These are phyloP conservation scores for Lipomyces kockii DNA, from an alignment of 805 yeast genomes.

Conservation along the genomic window DNA sequence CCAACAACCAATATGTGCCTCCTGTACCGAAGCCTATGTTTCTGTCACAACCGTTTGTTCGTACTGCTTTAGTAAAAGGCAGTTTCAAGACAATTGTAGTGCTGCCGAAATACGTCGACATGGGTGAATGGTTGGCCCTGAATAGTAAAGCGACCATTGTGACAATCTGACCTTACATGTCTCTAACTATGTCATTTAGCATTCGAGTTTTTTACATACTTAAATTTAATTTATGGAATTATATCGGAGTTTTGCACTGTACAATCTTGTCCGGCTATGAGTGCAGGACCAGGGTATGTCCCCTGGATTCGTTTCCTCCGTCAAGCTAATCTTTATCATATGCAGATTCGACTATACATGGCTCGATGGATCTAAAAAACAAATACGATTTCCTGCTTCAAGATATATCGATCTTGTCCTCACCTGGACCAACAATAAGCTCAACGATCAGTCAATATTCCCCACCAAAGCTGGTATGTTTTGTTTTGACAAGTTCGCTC, in stretches of 20 bases:
- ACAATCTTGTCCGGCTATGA: constrained; percentile 89
- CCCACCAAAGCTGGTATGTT: constrained; percentile 82
- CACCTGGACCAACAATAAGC: constrained; percentile 84
- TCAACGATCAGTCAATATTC: constrained; percentile 86
- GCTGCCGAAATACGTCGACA: constrained; percentile 91
- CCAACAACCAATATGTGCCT: constrained; percentile 32
- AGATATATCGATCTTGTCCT: constrained; percentile 91
- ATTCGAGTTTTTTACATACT: constrained; percentile 83
- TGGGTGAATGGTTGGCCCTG: constrained; percentile 94
- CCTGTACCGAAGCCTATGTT: constrained; percentile 59
- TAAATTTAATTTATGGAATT: constrained; percentile 89
- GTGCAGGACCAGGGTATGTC: constrained; percentile 78
- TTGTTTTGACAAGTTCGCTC: not conserved
- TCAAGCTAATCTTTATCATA: not conserved
- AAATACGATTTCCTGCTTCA: constrained; percentile 85
- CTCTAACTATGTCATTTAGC: constrained; percentile 45
- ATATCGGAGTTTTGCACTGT: constrained; percentile 89
- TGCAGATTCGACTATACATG: constrained; percentile 76
- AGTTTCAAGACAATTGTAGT: constrained; percentile 95
- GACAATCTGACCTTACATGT: not conserved
- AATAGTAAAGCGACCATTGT: constrained; percentile 49
- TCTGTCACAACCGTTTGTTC: constrained; percentile 88
- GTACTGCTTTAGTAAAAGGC: constrained; percentile 94
- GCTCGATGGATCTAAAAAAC: constrained; percentile 80
- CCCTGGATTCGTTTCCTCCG: not conserved